Percentiles rank a stretch among this genome's conserved stretches.
phyloP scores from a whole-genome alignment of 192 early-diverging fungal species.

The Mortierella hygrophila region DNA sequence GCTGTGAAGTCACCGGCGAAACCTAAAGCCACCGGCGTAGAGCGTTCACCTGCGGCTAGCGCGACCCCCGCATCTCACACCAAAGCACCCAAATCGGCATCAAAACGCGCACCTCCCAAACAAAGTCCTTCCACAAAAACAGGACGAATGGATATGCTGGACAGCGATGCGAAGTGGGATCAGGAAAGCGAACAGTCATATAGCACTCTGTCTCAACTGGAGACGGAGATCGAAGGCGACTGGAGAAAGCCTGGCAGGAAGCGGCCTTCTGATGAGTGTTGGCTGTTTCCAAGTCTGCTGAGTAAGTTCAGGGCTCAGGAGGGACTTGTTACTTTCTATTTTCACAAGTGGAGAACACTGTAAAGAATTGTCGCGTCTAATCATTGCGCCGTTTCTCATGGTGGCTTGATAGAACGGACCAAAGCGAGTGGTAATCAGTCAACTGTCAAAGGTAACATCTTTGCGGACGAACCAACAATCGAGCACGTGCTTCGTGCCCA shows the following conservation, averaged over 20 bases:
- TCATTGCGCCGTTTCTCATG: not conserved
- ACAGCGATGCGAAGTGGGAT: not conserved
- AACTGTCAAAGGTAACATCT: not conserved
- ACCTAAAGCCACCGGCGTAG: not conserved
- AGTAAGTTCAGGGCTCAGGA: not conserved
- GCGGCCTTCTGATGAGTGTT: not conserved
- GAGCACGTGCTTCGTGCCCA: constrained; percentile 48
- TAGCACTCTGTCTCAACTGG: not conserved
- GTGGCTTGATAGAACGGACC: not conserved
- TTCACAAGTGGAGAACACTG: not conserved
- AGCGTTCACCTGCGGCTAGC: not conserved
- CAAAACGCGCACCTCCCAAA: not conserved
- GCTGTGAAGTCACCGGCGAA: not conserved
- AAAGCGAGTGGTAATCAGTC: not conserved
- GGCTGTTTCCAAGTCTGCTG: not conserved
- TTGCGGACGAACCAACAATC: constrained; percentile 3
- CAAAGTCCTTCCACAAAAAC: not conserved
- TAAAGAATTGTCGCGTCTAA: not conserved
- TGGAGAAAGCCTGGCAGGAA: not conserved
- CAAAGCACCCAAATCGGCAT: not conserved
- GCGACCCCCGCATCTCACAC: not conserved
- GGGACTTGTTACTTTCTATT: not conserved
- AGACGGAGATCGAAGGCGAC: not conserved
- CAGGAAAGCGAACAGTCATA: not conserved
- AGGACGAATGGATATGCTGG: not conserved